Conservation (phyloP, 371 early-diverging fungal genomes). For the Mucor irregularis region DNA sequence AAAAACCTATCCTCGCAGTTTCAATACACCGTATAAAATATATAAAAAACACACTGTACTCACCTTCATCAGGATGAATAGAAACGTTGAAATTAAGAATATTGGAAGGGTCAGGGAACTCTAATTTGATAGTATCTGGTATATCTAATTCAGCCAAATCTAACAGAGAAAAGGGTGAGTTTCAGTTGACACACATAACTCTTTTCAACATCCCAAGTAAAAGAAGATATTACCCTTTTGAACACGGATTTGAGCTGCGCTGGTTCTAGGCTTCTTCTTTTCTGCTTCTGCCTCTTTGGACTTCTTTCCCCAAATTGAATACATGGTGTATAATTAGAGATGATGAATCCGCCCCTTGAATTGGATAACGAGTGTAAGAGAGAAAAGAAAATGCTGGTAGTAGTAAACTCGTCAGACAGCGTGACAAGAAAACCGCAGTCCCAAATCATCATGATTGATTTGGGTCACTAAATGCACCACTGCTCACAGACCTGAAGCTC, state of each 20-base stretch:
- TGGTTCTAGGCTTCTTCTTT: slow-evolving; percentile 81
- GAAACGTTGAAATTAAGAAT: slow-evolving; percentile 81
- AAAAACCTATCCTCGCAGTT: slow-evolving; percentile 73
- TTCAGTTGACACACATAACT: too few species aligned
- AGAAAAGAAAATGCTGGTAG: too few species aligned
- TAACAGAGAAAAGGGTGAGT: too few species aligned
- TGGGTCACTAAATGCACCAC: too few species aligned
- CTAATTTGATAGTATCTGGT: slow-evolving; percentile 77
- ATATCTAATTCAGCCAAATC: slow-evolving; percentile 88
- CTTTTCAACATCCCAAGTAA: not conserved
- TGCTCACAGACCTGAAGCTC: too few species aligned
- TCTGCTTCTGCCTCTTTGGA: slow-evolving; percentile 74
- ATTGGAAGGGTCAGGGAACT: slow-evolving; percentile 81
- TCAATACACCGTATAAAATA: not conserved
- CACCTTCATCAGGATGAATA: slow-evolving; percentile 92
- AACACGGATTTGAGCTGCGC: slow-evolving; percentile 88
- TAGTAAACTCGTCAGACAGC: too few species aligned
- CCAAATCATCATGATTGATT: too few species aligned
- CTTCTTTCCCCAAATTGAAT: slow-evolving; percentile 82
- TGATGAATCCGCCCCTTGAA: too few species aligned
- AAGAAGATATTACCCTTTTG: slow-evolving; percentile 78
- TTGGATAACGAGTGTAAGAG: too few species aligned
- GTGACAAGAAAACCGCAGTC: too few species aligned
- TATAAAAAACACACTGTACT: not conserved
- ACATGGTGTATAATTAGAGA: too few species aligned